A percentile compares a stretch with the other conserved stretches of the same genome.
Evolutionary conservation across 1,139 yeast genomes (phyloP).

Genomic region (Zhuliangozyma parablackwelliae): DNA sequence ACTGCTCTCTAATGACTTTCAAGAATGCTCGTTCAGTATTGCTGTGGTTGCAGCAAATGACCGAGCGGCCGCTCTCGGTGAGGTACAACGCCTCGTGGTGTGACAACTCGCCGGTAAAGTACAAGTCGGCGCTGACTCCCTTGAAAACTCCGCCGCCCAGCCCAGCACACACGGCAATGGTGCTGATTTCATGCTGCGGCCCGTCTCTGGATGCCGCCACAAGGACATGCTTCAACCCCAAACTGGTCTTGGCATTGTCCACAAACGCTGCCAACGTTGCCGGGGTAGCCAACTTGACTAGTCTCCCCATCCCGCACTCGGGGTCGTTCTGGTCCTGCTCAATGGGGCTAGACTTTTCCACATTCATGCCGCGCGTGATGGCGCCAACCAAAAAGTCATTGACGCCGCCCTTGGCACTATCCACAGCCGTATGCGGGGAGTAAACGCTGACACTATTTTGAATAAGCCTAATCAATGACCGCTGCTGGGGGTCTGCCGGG

Average conservation of each 20-base stretch:
- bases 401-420: constrained; percentile 88
- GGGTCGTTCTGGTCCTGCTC: constrained; percentile 22
- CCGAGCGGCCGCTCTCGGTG: constrained; percentile 68
- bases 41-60: constrained; percentile 80
- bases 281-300: constrained; percentile 47
- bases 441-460: constrained; percentile 80
- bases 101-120: constrained; percentile 86
- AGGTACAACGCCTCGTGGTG: constrained; percentile 83
- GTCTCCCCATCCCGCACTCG: constrained; percentile 81
- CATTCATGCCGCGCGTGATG: constrained; percentile 29
- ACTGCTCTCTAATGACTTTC: constrained; percentile 42
- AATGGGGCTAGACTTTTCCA: constrained; percentile 23
- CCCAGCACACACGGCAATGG: constrained; percentile 93
- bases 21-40: constrained; percentile 91
- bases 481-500: constrained; percentile 72
- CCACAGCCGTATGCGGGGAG: constrained; percentile 94
- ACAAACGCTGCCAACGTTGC: constrained; percentile 46
- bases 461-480: constrained; percentile 66
- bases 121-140: constrained; percentile 69
- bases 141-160: constrained; percentile 74
- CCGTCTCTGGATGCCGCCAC: constrained; percentile 47
- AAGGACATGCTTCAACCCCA: constrained; percentile 57
- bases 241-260: constrained; percentile 47
- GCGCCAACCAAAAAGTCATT: constrained; percentile 85
- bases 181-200: constrained; percentile 29